Evolutionary conservation across 352 stramenopile genomes (phyloP).

Genomic region (Phytophthora boehmeriae): DNA sequence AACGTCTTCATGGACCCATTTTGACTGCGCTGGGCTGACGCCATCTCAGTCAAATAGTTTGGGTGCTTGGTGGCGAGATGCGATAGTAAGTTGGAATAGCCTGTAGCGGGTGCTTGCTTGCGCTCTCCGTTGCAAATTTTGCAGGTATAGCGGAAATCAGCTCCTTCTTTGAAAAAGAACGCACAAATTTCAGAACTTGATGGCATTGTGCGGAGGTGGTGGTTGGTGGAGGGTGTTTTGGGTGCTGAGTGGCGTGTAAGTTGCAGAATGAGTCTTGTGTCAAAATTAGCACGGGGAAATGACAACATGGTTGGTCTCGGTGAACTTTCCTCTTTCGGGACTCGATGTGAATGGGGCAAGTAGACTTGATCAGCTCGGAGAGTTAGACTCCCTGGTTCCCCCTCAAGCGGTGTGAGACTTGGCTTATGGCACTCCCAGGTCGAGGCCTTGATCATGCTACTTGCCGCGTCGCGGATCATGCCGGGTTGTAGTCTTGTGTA

Average conservation of each 20-base stretch:
- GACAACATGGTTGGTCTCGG: too few species aligned
- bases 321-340: constrained; percentile 17
- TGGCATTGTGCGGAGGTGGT: constrained; percentile 1
- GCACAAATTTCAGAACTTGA: constrained; percentile 10
- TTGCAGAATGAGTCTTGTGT: too few species aligned
- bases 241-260: too few species aligned
- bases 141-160: constrained; percentile 6
- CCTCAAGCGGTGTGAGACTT: constrained; percentile 9
- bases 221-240: too few species aligned
- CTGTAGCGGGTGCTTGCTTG: constrained; percentile 12
- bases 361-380: constrained; percentile 28
- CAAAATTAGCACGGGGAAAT: too few species aligned
- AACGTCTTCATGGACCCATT: neutral
- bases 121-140: constrained; percentile 8
- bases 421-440: constrained; percentile 26
- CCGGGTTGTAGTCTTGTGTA: constrained; percentile 27
- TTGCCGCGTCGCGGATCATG: constrained; percentile 29
- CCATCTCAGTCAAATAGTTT: constrained; percentile 4
- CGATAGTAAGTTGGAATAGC: constrained; percentile 12
- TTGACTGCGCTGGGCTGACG: neutral
- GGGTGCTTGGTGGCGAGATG: constrained; percentile 9
- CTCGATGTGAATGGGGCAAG: constrained; percentile 10
- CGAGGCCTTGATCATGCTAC: too few species aligned
- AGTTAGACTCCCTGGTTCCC: constrained; percentile 25
- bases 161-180: constrained; percentile 20